Conservation (phyloP, 257 asterid genomes). For the Capsicum pubescens region DNA sequence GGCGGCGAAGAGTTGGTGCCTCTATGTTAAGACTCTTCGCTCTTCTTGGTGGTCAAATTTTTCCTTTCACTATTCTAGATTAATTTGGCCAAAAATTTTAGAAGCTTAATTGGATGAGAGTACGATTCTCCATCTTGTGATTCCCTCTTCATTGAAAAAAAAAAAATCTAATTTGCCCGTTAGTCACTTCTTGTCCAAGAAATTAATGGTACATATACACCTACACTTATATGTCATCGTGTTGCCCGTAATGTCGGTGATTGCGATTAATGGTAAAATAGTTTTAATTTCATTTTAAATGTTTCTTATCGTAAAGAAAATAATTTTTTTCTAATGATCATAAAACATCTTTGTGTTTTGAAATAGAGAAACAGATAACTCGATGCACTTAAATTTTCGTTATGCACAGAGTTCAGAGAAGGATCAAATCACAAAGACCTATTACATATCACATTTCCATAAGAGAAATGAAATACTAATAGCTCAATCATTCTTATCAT, state of each 20-base stretch:
- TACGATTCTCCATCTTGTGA: too few relatives aligned
- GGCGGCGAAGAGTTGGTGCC: constrained; percentile 12
- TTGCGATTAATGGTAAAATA: neutral
- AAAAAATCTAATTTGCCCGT: neutral
- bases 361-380: neutral
- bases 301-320: neutral
- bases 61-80: neutral
- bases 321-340: neutral
- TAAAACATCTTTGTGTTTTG: neutral
- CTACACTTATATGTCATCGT: neutral
- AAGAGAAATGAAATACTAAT: too few relatives aligned
- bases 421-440: too few relatives aligned
- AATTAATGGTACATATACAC: neutral
- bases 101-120: too few relatives aligned
- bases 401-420: too few relatives aligned
- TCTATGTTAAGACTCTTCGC: constrained; percentile 32
- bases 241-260: neutral
- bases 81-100: too few relatives aligned
- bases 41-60: constrained; percentile 27
- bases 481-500: neutral
- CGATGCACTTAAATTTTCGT: too few relatives aligned
- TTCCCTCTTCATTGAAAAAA: too few relatives aligned
- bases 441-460: too few relatives aligned
- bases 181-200: neutral
- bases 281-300: neutral